phyloP scores from a whole-genome alignment of 305 asterid species.

The Salvia sclarea region DNA sequence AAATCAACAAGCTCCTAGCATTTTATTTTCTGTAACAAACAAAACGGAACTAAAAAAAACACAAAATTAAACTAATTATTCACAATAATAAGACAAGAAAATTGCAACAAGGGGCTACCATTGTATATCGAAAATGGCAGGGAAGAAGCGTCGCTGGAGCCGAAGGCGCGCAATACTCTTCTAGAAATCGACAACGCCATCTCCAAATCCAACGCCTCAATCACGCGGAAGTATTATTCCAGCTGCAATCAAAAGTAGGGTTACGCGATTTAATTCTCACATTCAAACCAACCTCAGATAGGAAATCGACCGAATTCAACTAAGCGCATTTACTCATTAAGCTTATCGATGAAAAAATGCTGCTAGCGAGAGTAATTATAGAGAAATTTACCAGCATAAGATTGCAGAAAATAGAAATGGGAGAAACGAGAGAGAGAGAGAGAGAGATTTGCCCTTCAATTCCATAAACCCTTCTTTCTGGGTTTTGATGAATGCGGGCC shows the following conservation, averaged over 20 bases:
- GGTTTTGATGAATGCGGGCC: conserved; percentile 2
- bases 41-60: neutral
- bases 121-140: conserved; percentile 32
- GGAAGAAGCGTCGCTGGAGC: conserved; percentile 38
- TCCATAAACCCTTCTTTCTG: conserved; percentile 20
- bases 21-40: neutral
- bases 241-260: conserved; percentile 22
- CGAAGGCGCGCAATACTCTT: conserved; percentile 51
- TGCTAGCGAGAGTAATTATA: neutral
- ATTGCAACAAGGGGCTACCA: conserved; percentile 36
- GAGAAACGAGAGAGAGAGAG: neutral
- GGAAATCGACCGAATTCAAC: neutral
- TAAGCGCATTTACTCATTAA: neutral
- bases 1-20: neutral
- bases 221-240: conserved; percentile 20
- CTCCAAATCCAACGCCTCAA: conserved; percentile 20
- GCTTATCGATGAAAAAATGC: neutral
- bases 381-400: neutral
- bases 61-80: neutral
- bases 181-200: conserved; percentile 68
- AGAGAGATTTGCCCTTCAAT: neutral
- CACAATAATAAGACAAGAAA: neutral
- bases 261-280: conserved; percentile 10
- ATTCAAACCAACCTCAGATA: conserved; percentile 11
- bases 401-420: neutral